These are phyloP conservation scores for Aspergillus leporis DNA, from an alignment of 495 filamentous ascomycete species.

Conservation along the genomic window DNA sequence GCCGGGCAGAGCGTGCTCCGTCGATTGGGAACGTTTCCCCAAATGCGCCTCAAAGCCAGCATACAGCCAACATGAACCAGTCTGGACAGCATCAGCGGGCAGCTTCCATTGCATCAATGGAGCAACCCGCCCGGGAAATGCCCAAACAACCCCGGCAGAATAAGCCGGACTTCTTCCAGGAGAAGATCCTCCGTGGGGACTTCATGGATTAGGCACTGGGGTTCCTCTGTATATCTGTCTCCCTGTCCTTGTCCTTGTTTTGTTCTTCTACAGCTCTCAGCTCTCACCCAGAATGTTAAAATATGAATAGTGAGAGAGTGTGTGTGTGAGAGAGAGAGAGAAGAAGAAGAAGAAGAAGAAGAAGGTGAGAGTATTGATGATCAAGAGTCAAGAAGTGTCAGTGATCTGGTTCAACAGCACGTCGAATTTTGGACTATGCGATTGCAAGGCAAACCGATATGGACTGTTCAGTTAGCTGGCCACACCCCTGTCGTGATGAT, in stretches of 20 bases:
- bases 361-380: no score
- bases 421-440: not conserved
- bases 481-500: not conserved
- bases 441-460: not conserved
- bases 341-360: not conserved
- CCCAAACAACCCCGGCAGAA: slow-evolving; percentile 63
- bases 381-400: not conserved
- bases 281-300: not conserved
- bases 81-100: slow-evolving; percentile 48
- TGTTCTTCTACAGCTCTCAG: not conserved
- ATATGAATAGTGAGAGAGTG: not conserved
- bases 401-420: not conserved
- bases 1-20: slow-evolving; percentile 81
- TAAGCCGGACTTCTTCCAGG: slow-evolving; percentile 89
- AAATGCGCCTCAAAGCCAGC: slow-evolving; percentile 33
- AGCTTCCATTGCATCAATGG: slow-evolving; percentile 69
- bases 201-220: slow-evolving; percentile 80
- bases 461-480: not conserved
- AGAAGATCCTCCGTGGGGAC: slow-evolving; percentile 94
- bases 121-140: slow-evolving; percentile 67
- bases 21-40: slow-evolving; percentile 49
- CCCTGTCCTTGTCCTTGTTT: not conserved
- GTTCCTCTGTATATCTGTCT: slow-evolving; percentile 3
- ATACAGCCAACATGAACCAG: slow-evolving; percentile 26
- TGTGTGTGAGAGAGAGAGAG: not conserved